Base-by-base conservation (phyloP, 1,139 yeast species). In the Lodderomyces jiufengensis region DNA sequence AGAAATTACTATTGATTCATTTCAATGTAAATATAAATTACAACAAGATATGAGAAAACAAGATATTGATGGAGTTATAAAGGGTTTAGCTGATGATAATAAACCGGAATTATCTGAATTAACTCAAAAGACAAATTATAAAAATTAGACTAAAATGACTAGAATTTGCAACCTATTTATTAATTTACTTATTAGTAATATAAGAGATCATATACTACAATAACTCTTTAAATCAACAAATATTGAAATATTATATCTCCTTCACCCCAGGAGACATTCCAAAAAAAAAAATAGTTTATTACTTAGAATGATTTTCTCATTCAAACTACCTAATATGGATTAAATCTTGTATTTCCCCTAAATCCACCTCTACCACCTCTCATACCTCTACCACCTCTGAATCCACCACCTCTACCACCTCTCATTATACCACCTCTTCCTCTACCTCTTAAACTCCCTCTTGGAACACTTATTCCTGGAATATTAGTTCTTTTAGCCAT, bases 401-500 rank as follows among this genome's bases (percentile, higher is more conserved):
- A 20, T 13, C 39, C 58, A 39, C 63, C 46, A 2, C 63, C 57
- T 27, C 61, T 43, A 38, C 55, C 42, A 2, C 52, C 49, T 7
- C 59, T 49, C 16, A 59, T 50, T 1, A 59, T 57, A 25, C 81
- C 37, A 30, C 48, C 41, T 11, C 43, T 36, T 9, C 49, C 41
- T 24, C 80, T 64, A 1, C 63, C 63, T 16, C 61, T 40, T 2
- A 39, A 31, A 15, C 78, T 66, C 2, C 69, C 64, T 29, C 82
- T 54, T 22, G 76, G 75, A 10, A 56, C 43, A 29, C 65, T 61
- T 51, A 78, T 59, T 1, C 90, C 88, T 1, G 95, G 95, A 26
- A 84, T 62, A 48, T 86, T 86, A 4, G 95, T 85, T 54, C 95
- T 72, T 56, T 86, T 86, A 16, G 84, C 81, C 33, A 70, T 67